Base-by-base conservation (phyloP, 2,329 filamentous ascomycete genomes). In the Aspergillus eucalypticola region DNA sequence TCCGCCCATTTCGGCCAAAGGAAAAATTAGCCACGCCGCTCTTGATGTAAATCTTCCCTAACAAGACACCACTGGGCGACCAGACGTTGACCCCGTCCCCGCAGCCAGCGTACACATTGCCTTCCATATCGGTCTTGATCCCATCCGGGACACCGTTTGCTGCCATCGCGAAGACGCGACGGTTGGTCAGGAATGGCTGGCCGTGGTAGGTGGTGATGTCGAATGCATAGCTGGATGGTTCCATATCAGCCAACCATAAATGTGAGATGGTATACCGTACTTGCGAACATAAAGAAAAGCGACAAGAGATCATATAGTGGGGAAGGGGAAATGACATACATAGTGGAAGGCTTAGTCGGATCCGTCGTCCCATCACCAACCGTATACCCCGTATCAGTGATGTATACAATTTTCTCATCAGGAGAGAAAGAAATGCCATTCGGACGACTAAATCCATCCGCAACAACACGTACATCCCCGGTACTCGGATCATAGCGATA, bases 41-140 rank as follows among this genome's bases (percentile, higher is more conserved):
- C 0, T 80, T 80, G 0, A 84, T 72, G 65, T 82, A 81, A 42
- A 89, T 83, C 73, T 86, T 88, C 2, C 81, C 75, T 62, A 89
- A 78, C 25, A 83, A 63, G 3, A 66, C 75, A 0, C 83, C 83
- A 2, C 75, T 75, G 0, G 76, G 67, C 61, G 75, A 78, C 82
- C 82, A 86, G 4, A 86, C 76, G 60, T 84, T 78, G 11, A 86
- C 71, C 0, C 83, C 83, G 65, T 85, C 83, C 0, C 81, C 82
- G 58, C 81, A 83, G 0, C 81, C 82, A 17, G 78, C 78, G 69
- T 83, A 86, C 0, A 86, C 81, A 66, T 86, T 86, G 1, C 84
- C 83, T 2, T 79, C 64, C 0, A 74, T 74, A 65, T 86, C 84
- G 44, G 79, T 79, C 60, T 83, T 82, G 58, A 84, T 74, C 3